Percentiles rank a stretch among this genome's conserved stretches.
Evolutionary conservation across 1,284 basidiomycete genomes (phyloP).

Genomic region (Leccinum variabile): DNA sequence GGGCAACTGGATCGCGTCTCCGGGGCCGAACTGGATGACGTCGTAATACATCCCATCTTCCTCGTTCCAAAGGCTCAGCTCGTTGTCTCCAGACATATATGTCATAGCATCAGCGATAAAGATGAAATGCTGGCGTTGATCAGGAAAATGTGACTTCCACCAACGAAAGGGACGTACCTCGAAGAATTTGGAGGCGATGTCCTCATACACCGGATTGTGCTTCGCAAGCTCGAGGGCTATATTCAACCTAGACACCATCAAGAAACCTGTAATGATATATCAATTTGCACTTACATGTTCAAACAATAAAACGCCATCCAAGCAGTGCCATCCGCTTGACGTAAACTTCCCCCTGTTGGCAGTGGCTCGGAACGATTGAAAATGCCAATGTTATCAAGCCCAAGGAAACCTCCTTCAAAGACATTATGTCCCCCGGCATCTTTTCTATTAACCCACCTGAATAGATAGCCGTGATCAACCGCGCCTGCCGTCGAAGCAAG

Average conservation of each 20-base stretch:
- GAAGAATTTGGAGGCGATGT: constrained; percentile 99
- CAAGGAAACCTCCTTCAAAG: constrained; percentile 98
- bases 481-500: not conserved
- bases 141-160: constrained; percentile 1
- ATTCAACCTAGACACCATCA: constrained; percentile 65
- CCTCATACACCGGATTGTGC: constrained; percentile 96
- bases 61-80: constrained; percentile 91
- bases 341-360: constrained; percentile 88
- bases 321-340: constrained; percentile 96
- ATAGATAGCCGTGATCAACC: constrained; percentile 7
- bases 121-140: constrained; percentile 75
- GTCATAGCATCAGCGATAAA: constrained; percentile 99
- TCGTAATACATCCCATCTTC: constrained; percentile 98
- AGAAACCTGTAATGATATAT: constrained; percentile 1
- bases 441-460: constrained; percentile 97
- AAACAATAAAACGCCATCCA: constrained; percentile 99
- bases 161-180: constrained; percentile 53
- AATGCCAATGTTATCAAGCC: constrained; percentile 95
- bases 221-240: constrained; percentile 98
- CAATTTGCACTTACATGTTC: constrained; percentile 69
- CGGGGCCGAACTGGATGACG: constrained; percentile 87
- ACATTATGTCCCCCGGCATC: constrained; percentile 94
- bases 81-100: constrained; percentile 73
- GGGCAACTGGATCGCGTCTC: constrained; percentile 86
- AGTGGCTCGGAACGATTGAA: constrained; percentile 98